Conservation (phyloP, 2,329 filamentous ascomycete genomes). For the Cucurbitaria berberidis region DNA sequence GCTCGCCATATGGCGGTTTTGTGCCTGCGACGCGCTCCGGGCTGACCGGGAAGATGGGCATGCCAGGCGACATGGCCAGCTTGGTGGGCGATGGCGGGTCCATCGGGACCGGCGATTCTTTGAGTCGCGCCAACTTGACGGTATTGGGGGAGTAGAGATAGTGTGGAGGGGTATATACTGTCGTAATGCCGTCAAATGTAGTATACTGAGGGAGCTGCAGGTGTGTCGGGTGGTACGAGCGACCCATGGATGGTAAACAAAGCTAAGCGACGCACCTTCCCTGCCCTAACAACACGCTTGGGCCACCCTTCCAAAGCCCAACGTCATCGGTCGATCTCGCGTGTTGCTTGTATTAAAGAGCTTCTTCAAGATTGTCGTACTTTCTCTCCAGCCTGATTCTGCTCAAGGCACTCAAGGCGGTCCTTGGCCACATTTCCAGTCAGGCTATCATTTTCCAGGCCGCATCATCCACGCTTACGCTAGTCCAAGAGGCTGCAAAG, state of each 20-base stretch:
- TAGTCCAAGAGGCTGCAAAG: too few species aligned
- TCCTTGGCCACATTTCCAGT: too few species aligned
- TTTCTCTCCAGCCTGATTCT: background rate
- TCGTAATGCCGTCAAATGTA: slow-evolving; percentile 6
- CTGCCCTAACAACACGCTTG: slow-evolving; percentile 36
- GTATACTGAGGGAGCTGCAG: slow-evolving; percentile 19
- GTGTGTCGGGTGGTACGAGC: slow-evolving; percentile 26
- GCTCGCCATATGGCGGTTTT: slow-evolving; percentile 39
- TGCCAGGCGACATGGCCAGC: slow-evolving; percentile 61
- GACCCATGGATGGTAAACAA: slow-evolving; percentile 38
- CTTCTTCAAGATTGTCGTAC: background rate
- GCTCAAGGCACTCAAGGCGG: too few species aligned
- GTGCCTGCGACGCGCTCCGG: slow-evolving; percentile 67
- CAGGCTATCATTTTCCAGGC: too few species aligned
- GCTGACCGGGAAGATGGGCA: slow-evolving; percentile 66
- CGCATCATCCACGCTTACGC: too few species aligned
- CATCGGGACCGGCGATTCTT: slow-evolving; percentile 41
- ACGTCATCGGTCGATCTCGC: slow-evolving; percentile 5
- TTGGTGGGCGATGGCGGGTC: slow-evolving; percentile 53
- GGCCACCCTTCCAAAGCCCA: slow-evolving; percentile 7
- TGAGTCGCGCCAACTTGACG: slow-evolving; percentile 48
- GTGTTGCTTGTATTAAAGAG: background rate
- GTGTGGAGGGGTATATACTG: slow-evolving; percentile 9
- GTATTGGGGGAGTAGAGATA: slow-evolving; percentile 19
- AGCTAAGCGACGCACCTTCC: slow-evolving; percentile 27